Conservation (phyloP, 176 grass and related monocot genomes). For the maize (Zea mays) region DNA sequence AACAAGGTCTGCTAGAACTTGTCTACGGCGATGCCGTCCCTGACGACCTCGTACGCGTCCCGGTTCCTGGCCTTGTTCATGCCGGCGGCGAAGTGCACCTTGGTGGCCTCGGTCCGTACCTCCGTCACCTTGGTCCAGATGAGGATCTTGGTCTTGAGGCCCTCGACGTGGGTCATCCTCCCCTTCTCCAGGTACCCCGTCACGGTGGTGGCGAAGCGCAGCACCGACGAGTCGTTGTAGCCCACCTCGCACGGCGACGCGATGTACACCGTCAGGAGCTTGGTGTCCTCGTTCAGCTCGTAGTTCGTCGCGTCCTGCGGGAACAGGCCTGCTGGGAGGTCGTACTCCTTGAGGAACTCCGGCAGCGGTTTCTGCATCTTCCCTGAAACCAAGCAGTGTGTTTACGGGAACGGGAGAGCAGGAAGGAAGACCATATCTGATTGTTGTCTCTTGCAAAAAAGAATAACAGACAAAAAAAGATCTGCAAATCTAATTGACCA, state of each 20-base stretch:
- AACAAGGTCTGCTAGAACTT: slow-evolving; percentile 59
- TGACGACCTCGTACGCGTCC: slow-evolving; percentile 74
- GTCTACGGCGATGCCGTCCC: slow-evolving; percentile 58
- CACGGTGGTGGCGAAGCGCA: slow-evolving; percentile 65
- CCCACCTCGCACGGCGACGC: slow-evolving; percentile 67
- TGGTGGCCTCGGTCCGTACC: slow-evolving; percentile 58
- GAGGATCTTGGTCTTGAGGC: slow-evolving; percentile 84
- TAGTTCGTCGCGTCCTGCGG: slow-evolving; percentile 78
- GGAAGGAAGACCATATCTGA: not conserved
- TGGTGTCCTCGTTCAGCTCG: slow-evolving; percentile 72
- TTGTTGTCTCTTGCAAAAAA: not conserved
- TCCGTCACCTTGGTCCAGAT: slow-evolving; percentile 71
- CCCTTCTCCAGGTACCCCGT: slow-evolving; percentile 75
- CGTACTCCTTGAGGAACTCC: slow-evolving; percentile 70
- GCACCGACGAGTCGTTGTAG: slow-evolving; percentile 77
- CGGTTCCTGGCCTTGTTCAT: slow-evolving; percentile 70
- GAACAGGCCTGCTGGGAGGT: slow-evolving; percentile 72
- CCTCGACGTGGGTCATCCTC: slow-evolving; percentile 72
- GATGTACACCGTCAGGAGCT: slow-evolving; percentile 64
- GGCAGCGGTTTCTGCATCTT: slow-evolving; percentile 91
- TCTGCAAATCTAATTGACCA: not conserved
- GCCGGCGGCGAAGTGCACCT: slow-evolving; percentile 65
- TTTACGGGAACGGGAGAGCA: not conserved
- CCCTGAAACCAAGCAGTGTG: slow-evolving; percentile 46
- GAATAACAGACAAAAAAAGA: not conserved